Conservation (phyloP, 2,329 filamentous ascomycete genomes). For the Davidsoniella australis region DNA sequence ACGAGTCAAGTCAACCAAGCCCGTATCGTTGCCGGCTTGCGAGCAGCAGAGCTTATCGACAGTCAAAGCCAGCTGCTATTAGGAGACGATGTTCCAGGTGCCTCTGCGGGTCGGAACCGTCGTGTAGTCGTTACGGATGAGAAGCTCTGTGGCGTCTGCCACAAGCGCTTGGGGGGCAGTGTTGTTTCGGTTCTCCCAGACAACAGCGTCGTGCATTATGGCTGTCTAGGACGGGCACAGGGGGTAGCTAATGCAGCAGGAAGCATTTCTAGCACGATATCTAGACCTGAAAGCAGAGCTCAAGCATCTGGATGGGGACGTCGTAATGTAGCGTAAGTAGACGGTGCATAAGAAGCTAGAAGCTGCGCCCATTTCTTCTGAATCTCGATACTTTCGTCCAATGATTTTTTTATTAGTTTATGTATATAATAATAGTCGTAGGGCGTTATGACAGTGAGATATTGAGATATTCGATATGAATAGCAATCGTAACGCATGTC, state of each 20-base stretch:
- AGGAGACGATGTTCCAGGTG: slow-evolving; percentile 42
- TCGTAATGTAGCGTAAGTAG: not conserved
- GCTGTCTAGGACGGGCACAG: slow-evolving; percentile 38
- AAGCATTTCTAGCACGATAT: too few relatives aligned
- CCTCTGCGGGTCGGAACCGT: slow-evolving; percentile 29
- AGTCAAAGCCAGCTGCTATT: slow-evolving; percentile 58
- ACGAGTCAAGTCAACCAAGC: slow-evolving; percentile 69
- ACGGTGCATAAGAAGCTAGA: not conserved
- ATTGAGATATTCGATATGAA: too few relatives aligned
- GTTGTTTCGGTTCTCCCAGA: slow-evolving; percentile 83
- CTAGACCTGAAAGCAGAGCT: slow-evolving; percentile 19
- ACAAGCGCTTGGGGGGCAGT: slow-evolving; percentile 80
- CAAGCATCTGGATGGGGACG: slow-evolving; percentile 9
- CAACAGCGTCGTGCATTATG: slow-evolving; percentile 66
- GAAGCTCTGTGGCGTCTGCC: slow-evolving; percentile 76
- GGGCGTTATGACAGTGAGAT: not conserved
- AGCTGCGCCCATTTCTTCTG: too few relatives aligned
- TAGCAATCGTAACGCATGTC: too few relatives aligned
- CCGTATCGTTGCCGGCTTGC: slow-evolving; percentile 57
- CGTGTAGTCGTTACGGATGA: slow-evolving; percentile 77
- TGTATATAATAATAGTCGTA: not conserved
- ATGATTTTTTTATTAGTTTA: slow-evolving; percentile 1
- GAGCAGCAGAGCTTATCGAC: slow-evolving; percentile 63
- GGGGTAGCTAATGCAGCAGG: slow-evolving; percentile 14
- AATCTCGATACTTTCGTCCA: not conserved